Evolutionary conservation across 2,329 filamentous ascomycete genomes (phyloP), one percentile per base, ranked within the genome.

Genomic region (Ampelomyces quisqualis): DNA sequence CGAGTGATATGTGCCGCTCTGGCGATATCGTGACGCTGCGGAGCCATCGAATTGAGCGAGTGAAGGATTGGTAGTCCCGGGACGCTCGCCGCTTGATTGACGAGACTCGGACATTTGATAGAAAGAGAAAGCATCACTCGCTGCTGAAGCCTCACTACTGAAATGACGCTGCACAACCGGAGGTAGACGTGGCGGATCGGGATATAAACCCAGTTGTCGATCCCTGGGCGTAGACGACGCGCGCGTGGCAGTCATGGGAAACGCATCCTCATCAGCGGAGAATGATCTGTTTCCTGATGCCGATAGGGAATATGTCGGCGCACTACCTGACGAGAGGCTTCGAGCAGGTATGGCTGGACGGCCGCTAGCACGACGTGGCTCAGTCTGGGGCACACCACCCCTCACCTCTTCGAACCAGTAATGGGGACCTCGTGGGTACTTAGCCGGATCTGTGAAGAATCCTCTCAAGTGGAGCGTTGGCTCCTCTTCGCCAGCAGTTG

Each of bases 111-210:
- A 53, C 31, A 65, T 50, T 36, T 63, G 60, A 33, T 65, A 67
- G 23, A 52, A 61, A 5, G 63, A 65, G 32, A 60, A 67, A n/a
- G 55, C 46, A 18, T 51, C 43, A 38, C 61, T 65, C n/a, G 45
- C 45, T 23, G 32, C 51, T 19, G 63, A 65, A 41, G 53, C 45
- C 29, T 53, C 58, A 37, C 61, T 65, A 27, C 56, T 55, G 8
- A 48, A 45, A 5, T 44, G 40, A 30, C 47, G 47, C 23, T 38
- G 21, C 19, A 39, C 34, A 4, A 11, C 4, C 27, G n/a, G n/a
- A 2, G 13, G 5, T 18, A 9, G 7, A 17, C 10, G 11, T 21
- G n/a, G 30, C n/a, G 10, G n/a, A n/a, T n/a, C n/a, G n/a, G n/a
- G n/a, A n/a, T n/a, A n/a, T n/a, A n/a, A n/a, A n/a, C n/a, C n/a